Percentiles rank a stretch among this genome's conserved stretches.
Evolutionary conservation across 192 early-diverging fungal genomes (phyloP).

Genomic region (Funneliformis geosporum): DNA sequence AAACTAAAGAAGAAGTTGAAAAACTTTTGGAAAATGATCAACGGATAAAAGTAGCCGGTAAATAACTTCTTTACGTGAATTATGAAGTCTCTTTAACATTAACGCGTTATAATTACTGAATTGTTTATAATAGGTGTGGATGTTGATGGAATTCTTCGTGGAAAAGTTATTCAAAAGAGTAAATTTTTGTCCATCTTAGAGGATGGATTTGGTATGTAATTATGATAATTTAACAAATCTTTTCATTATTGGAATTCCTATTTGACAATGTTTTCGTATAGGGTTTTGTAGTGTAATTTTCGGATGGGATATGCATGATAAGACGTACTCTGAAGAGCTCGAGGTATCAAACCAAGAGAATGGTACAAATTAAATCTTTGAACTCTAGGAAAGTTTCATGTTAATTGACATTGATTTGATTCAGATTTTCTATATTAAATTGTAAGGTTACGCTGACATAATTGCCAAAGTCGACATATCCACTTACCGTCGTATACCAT

Average conservation of each 20-base stretch:
- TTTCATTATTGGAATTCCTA: not conserved
- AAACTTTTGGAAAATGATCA: slow-evolving; percentile 44
- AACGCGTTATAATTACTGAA: not conserved
- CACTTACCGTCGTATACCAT: slow-evolving; percentile 69
- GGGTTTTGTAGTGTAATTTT: slow-evolving; percentile 80
- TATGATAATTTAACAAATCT: not conserved
- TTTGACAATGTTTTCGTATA: slow-evolving; percentile 29
- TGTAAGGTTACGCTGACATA: not conserved
- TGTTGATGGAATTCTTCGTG: slow-evolving; percentile 72
- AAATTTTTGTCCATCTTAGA: slow-evolving; percentile 67
- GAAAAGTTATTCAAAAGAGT: slow-evolving; percentile 66
- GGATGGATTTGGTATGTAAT: slow-evolving; percentile 67
- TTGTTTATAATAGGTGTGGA: slow-evolving; percentile 44
- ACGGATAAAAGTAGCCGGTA: slow-evolving; percentile 62
- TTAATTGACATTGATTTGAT: not conserved
- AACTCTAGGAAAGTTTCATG: not conserved
- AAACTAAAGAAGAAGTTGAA: slow-evolving; percentile 32
- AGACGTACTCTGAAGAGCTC: slow-evolving; percentile 53
- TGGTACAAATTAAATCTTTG: slow-evolving; percentile 26
- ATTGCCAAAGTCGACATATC: slow-evolving; percentile 53
- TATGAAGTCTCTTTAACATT: not conserved
- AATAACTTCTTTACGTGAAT: not conserved
- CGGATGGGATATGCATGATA: slow-evolving; percentile 81
- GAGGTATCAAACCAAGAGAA: slow-evolving; percentile 45
- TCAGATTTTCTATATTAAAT: not conserved